A percentile compares a stretch with the other conserved stretches of the same genome.
Evolutionary conservation across 2,329 filamentous ascomycete genomes (phyloP).

Genomic region (Fusarium setosum): DNA sequence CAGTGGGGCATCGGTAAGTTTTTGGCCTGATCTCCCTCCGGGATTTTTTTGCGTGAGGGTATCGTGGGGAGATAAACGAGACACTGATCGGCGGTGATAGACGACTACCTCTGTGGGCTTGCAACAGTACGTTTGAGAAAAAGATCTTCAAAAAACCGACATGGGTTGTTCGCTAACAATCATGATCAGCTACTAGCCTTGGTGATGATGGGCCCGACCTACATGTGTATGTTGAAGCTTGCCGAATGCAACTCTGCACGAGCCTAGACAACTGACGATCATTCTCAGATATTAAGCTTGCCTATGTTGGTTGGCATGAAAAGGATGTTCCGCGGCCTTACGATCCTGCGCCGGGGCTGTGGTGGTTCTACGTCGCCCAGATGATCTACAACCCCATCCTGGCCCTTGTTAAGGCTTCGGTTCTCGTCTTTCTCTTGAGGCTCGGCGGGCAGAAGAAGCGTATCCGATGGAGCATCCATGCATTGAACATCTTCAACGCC

Average conservation of each 20-base stretch:
- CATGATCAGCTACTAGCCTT: conserved; percentile 10
- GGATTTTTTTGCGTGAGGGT: not conserved
- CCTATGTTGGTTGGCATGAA: conserved; percentile 19
- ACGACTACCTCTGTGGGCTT: conserved; percentile 21
- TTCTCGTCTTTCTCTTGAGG: conserved; percentile 56
- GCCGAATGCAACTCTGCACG: not conserved
- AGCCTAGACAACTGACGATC: not conserved
- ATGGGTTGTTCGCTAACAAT: not conserved
- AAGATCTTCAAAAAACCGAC: not conserved
- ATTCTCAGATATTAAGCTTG: conserved; percentile 15
- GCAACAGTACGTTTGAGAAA: conserved; percentile 10
- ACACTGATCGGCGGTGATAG: conserved; percentile 6
- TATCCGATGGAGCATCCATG: conserved; percentile 44
- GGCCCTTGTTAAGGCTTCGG: conserved; percentile 56
- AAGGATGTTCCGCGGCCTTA: conserved; percentile 9
- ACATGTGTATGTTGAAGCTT: conserved; percentile 16
- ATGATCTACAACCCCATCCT: conserved; percentile 58
- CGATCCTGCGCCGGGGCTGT: conserved; percentile 7
- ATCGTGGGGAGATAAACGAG: not conserved
- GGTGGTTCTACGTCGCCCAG: conserved; percentile 53
- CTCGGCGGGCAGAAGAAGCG: conserved; percentile 49
- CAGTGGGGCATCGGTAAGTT: conserved; percentile 26
- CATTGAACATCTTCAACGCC: conserved; percentile 48
- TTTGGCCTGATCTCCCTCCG: no score
- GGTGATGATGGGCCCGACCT: conserved; percentile 20